A percentile compares a stretch with the other conserved stretches of the same genome.
Evolutionary conservation across 2,329 filamentous ascomycete genomes (phyloP).

Genomic region (Oidium heveae): DNA sequence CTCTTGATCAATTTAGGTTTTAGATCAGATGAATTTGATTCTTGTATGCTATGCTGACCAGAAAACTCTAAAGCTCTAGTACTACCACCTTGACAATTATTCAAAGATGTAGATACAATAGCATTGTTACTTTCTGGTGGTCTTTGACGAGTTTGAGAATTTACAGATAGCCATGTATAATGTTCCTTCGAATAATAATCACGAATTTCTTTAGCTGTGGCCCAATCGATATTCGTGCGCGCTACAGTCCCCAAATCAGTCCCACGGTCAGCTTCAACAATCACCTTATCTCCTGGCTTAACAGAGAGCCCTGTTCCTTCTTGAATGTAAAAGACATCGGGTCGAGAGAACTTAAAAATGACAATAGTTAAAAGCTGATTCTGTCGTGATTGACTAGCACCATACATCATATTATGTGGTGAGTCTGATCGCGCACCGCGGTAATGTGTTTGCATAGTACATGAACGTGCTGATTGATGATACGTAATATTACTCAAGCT

Average conservation of each 20-base stretch:
- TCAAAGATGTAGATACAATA: constrained; percentile 37
- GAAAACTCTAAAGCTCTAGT: constrained; percentile 58
- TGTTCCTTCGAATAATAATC: constrained; percentile 86
- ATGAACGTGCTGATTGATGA: constrained; percentile 9
- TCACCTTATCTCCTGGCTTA: constrained; percentile 79
- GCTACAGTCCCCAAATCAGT: constrained; percentile 88
- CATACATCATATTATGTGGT: constrained; percentile 35
- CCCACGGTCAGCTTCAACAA: constrained; percentile 89
- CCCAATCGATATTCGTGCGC: constrained; percentile 66
- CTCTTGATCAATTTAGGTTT: constrained; percentile 96
- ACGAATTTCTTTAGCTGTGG: constrained; percentile 68
- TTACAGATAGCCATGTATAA: constrained; percentile 98
- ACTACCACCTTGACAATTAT: constrained; percentile 39
- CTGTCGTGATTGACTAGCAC: constrained; percentile 32
- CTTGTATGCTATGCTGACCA: constrained; percentile 46
- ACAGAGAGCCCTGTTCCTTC: constrained; percentile 82
- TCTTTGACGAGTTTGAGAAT: constrained; percentile 52
- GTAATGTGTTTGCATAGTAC: constrained; percentile 8
- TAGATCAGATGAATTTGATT: constrained; percentile 46
- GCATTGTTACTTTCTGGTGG: constrained; percentile 33
- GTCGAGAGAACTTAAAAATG: constrained; percentile 84
- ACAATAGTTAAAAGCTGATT: constrained; percentile 67
- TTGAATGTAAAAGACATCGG: constrained; percentile 92
- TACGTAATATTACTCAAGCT: constrained; percentile 4
- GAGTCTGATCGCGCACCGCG: constrained; percentile 23